These are phyloP conservation scores for Teunomyces cretensis DNA, from an alignment of 805 yeast species.

Conservation along the genomic window DNA sequence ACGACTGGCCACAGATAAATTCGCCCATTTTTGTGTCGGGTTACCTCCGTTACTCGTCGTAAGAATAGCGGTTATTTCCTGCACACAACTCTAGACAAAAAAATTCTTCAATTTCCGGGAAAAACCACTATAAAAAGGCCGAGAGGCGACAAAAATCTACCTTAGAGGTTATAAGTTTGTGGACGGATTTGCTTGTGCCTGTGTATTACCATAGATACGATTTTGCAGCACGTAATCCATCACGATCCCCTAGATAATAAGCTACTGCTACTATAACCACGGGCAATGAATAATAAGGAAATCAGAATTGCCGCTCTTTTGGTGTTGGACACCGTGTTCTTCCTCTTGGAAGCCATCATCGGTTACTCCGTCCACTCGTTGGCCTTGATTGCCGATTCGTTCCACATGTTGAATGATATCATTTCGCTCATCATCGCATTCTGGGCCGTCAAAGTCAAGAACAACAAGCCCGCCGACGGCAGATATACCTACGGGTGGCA, in stretches of 20 bases:
- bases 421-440: conserved; percentile 85
- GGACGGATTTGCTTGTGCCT: background rate
- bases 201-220: background rate
- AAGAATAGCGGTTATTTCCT: no score
- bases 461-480: conserved; percentile 76
- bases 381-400: conserved; percentile 93
- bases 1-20: background rate
- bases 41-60: no score
- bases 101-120: background rate
- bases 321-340: conserved; percentile 75
- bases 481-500: conserved; percentile 97
- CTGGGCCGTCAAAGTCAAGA: conserved; percentile 95
- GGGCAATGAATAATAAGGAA: conserved; percentile 54
- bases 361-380: conserved; percentile 93
- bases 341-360: conserved; percentile 77
- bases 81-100: background rate
- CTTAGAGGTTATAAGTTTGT: background rate
- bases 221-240: background rate
- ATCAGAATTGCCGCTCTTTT: conserved; percentile 69
- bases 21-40: no score
- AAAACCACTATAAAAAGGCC: background rate
- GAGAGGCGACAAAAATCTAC: background rate
- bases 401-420: conserved; percentile 96
- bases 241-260: background rate
- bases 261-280: background rate